Percentiles rank a stretch among this genome's conserved stretches.
These are phyloP conservation scores for Sphaerostilbella broomeana DNA, from an alignment of 2,329 filamentous ascomycete species.

Conservation along the genomic window DNA sequence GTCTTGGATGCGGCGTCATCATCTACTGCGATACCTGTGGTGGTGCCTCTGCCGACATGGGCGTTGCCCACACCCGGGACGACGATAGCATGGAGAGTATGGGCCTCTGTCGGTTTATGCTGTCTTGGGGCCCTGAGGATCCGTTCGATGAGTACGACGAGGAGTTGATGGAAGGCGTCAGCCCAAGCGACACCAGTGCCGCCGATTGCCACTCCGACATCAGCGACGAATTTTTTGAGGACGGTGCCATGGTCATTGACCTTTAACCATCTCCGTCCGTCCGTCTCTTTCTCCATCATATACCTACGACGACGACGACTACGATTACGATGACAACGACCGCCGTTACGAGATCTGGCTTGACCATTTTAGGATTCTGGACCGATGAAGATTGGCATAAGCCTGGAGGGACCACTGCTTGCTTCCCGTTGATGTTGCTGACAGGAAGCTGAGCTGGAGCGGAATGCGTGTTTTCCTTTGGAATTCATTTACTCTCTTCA, in stretches of 20 bases:
- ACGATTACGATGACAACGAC: no score
- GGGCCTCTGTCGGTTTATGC: slow-evolving; percentile 25
- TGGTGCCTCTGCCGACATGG: slow-evolving; percentile 20
- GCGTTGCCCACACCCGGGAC: slow-evolving; percentile 15
- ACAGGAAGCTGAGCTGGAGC: slow-evolving; percentile 3
- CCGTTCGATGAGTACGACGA: slow-evolving; percentile 34
- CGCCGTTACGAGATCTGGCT: no score
- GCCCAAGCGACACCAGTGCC: slow-evolving; percentile 16
- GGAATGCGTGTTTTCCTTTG: slow-evolving; percentile 14
- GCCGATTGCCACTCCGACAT: slow-evolving; percentile 1
- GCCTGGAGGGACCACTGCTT: no score
- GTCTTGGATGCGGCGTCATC: slow-evolving; percentile 40
- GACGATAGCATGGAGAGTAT: slow-evolving; percentile 18
- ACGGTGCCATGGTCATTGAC: slow-evolving; percentile 18
- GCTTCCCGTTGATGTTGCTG: neutral
- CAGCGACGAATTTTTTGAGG: slow-evolving; percentile 19
- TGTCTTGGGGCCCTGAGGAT: slow-evolving; percentile 26
- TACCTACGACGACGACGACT: no score
- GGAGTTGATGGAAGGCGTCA: slow-evolving; percentile 26
- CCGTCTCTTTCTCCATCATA: neutral
- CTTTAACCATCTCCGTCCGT: slow-evolving; percentile 12
- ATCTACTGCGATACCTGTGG: slow-evolving; percentile 38
- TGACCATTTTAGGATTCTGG: no score
- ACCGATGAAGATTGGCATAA: no score
- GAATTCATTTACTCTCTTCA: slow-evolving; percentile 22